phyloP scores from a whole-genome alignment of 2,329 filamentous ascomycete genomes.

The Fusarium albosuccineum region DNA sequence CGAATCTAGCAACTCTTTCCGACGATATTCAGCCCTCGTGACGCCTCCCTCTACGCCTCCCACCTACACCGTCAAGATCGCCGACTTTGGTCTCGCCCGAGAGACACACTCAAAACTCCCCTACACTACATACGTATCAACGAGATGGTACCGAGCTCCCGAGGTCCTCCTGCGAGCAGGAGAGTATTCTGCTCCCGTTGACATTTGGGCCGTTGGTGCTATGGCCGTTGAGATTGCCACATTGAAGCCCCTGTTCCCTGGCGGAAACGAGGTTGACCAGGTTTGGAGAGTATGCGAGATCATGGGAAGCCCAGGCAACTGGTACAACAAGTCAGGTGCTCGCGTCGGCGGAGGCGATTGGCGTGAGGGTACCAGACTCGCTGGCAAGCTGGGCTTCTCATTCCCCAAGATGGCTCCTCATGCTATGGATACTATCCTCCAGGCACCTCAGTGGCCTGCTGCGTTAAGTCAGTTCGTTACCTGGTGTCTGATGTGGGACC shows the following conservation, averaged over 20 bases:
- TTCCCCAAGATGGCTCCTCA: constrained; percentile 99
- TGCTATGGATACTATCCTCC: constrained; percentile 93
- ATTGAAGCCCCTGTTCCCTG: constrained; percentile 94
- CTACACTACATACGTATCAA: constrained; percentile 98
- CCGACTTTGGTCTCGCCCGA: constrained; percentile 96
- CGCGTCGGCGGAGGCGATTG: constrained; percentile 96
- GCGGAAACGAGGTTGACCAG: constrained; percentile 98
- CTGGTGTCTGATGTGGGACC: constrained; percentile 99
- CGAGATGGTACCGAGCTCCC: constrained; percentile 96
- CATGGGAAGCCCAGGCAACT: constrained; percentile 98
- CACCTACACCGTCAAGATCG: constrained; percentile 96
- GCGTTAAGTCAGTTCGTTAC: constrained; percentile 94
- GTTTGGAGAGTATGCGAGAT: constrained; percentile 99
- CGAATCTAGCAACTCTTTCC: constrained; percentile 87
- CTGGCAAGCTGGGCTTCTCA: constrained; percentile 96
- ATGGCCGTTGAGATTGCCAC: constrained; percentile 99
- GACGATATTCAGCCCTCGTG: constrained; percentile 91
- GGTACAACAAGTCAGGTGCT: constrained; percentile 91
- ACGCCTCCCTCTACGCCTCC: constrained; percentile 96
- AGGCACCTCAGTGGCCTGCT: constrained; percentile 89
- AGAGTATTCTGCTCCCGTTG: constrained; percentile 96
- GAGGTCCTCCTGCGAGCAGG: constrained; percentile 94
- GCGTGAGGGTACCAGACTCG: constrained; percentile 92
- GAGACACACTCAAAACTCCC: constrained; percentile 97
- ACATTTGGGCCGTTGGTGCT: constrained; percentile 98